phyloP scores from a whole-genome alignment of 1,139 yeast species.

The Pneumocystis wakefieldiae region DNA sequence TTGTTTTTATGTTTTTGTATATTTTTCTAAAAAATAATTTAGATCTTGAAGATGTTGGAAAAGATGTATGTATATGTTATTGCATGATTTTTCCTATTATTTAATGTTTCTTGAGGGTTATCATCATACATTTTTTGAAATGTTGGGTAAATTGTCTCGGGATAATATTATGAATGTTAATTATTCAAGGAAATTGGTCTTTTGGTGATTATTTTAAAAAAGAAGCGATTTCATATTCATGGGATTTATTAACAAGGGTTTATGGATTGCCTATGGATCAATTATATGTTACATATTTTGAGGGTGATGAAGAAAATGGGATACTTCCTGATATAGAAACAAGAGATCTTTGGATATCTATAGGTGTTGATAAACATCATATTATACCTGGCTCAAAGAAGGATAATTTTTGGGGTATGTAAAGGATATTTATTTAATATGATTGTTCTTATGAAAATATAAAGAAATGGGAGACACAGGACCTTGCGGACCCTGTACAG shows the following conservation, averaged over 20 bases:
- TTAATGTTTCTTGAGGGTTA: conserved; percentile 26
- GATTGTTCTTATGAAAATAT: background rate
- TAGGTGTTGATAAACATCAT: conserved; percentile 84
- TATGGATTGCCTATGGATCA: conserved; percentile 67
- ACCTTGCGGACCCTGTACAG: conserved; percentile 99
- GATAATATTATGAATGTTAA: background rate
- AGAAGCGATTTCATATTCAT: conserved; percentile 76
- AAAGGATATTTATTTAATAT: background rate
- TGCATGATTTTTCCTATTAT: conserved; percentile 20
- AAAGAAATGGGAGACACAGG: conserved; percentile 91
- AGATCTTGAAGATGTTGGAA: conserved; percentile 89
- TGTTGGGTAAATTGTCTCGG: conserved; percentile 48
- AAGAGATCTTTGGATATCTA: conserved; percentile 64
- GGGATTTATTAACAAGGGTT: conserved; percentile 78
- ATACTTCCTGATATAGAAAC: conserved; percentile 91
- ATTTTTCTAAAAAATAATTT: conserved; percentile 1
- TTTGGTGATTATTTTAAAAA: conserved; percentile 95
- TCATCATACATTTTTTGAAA: conserved; percentile 95
- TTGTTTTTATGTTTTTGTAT: background rate
- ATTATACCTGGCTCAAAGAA: conserved; percentile 78
- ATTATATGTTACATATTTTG: conserved; percentile 88
- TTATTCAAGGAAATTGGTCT: conserved; percentile 57
- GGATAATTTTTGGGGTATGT: conserved; percentile 88
- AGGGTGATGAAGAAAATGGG: conserved; percentile 75
- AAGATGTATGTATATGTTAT: conserved; percentile 35